Evolutionary conservation across 352 stramenopile species (phyloP).

Genomic region (Globisporangium iwayamae): DNA sequence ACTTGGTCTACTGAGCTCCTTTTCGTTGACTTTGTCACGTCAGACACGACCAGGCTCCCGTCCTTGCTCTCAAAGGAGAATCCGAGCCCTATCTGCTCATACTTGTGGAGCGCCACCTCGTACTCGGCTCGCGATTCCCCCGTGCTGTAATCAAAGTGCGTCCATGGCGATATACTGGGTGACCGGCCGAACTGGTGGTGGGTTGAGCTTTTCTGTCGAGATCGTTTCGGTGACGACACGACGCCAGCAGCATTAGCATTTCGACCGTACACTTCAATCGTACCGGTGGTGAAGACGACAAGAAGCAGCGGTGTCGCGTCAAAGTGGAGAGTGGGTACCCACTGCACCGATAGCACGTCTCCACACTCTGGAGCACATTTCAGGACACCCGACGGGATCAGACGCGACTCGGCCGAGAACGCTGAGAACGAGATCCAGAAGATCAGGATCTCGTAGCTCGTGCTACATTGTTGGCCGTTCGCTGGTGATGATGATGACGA

Average conservation of each 20-base stretch:
- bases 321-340: conserved; percentile 78
- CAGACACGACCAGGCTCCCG: conserved; percentile 37
- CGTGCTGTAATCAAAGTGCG: conserved; percentile 64
- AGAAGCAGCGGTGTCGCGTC: conserved; percentile 73
- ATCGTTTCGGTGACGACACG: conserved; percentile 41
- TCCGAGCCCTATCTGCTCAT: conserved; percentile 25
- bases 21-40: conserved; percentile 17
- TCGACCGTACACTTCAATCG: conserved; percentile 64
- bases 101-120: conserved; percentile 53
- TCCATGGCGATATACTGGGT: conserved; percentile 63
- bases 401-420: conserved; percentile 71
- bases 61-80: conserved; percentile 41
- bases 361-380: conserved; percentile 39
- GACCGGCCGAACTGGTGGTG: conserved; percentile 25
- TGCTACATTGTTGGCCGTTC: conserved; percentile 18
- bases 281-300: conserved; percentile 53
- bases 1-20: conserved; percentile 9
- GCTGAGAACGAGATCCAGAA: conserved; percentile 84
- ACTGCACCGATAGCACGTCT: conserved; percentile 72
- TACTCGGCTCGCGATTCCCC: conserved; percentile 68
- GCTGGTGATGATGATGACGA: background rate
- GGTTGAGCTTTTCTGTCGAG: conserved; percentile 17
- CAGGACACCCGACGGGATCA: conserved; percentile 77
- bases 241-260: conserved; percentile 48
- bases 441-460: conserved; percentile 66